Evolutionary conservation across 129 eudicot species (phyloP).

Genomic region (Flaveria linearis): DNA sequence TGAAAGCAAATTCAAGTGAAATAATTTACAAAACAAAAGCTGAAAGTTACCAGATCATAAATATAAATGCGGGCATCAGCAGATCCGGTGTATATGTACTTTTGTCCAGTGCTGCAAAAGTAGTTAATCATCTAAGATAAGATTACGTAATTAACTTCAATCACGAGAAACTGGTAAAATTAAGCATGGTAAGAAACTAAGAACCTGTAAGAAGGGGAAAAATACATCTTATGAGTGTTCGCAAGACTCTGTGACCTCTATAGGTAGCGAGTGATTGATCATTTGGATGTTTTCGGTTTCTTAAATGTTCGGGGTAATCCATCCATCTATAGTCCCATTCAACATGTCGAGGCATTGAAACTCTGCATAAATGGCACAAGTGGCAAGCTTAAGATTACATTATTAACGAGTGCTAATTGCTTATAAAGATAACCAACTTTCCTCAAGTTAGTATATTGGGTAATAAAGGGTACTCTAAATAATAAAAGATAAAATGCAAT

Average conservation of each 20-base stretch:
- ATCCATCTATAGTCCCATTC: slow-evolving; percentile 99
- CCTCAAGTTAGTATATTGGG: background rate
- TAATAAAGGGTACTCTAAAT: no score
- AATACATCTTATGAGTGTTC: slow-evolving; percentile 89
- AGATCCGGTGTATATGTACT: slow-evolving; percentile 95
- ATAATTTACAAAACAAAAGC: background rate
- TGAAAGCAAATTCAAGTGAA: background rate
- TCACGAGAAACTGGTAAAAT: background rate
- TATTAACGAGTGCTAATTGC: background rate
- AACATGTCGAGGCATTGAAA: slow-evolving; percentile 29
- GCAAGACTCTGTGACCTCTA: slow-evolving; percentile 86
- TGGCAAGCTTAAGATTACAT: background rate
- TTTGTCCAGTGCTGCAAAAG: slow-evolving; percentile 86
- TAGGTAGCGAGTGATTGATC: slow-evolving; percentile 80
- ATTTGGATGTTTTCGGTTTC: slow-evolving; percentile 51
- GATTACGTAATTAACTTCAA: slow-evolving; percentile 9
- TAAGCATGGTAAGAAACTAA: slow-evolving; percentile 35
- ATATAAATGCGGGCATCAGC: slow-evolving; percentile 69
- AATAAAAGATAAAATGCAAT: no score
- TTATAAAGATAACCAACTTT: slow-evolving; percentile 2
- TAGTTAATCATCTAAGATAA: background rate
- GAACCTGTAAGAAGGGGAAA: slow-evolving; percentile 84
- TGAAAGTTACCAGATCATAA: slow-evolving; percentile 70
- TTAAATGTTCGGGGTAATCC: slow-evolving; percentile 72
- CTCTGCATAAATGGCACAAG: slow-evolving; percentile 40